phyloP scores from a whole-genome alignment of 192 early-diverging fungal species.

The Entomortierella chlamydospora region DNA sequence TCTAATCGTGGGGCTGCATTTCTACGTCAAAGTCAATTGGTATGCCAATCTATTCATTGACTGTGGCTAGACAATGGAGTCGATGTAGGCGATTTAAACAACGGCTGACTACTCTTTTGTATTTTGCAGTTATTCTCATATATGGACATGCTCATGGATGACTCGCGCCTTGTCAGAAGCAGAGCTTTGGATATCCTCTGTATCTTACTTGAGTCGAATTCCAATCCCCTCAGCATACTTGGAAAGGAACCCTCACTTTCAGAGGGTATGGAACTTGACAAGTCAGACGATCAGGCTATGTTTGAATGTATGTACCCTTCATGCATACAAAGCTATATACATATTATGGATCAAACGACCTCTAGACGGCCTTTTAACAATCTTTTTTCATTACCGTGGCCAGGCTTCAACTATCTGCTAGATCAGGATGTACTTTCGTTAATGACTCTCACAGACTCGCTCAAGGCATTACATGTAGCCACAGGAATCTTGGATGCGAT shows the following conservation, averaged over 20 bases:
- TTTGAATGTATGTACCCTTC: slow-evolving; percentile 20
- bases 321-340: too few species aligned
- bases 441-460: slow-evolving; percentile 21
- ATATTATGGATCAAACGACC: too few species aligned
- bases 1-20: slow-evolving; percentile 47
- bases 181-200: slow-evolving; percentile 61
- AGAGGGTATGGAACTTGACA: slow-evolving; percentile 31
- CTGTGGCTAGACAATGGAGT: too few species aligned
- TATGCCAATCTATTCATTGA: slow-evolving; percentile 6
- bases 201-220: slow-evolving; percentile 51
- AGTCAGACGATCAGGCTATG: slow-evolving; percentile 26
- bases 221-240: slow-evolving; percentile 48
- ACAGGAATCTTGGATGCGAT: slow-evolving; percentile 44
- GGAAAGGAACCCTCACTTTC: slow-evolving; percentile 4
- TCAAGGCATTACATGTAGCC: slow-evolving; percentile 49
- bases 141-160: slow-evolving; percentile 48
- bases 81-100: too few species aligned
- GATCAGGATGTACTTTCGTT: slow-evolving; percentile 27
- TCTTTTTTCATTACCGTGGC: background rate
- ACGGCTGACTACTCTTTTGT: background rate
- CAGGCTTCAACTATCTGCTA: slow-evolving; percentile 39
- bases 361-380: background rate
- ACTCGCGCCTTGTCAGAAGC: slow-evolving; percentile 52
- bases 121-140: slow-evolving; percentile 34
- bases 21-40: slow-evolving; percentile 54